Base-by-base conservation (phyloP, 2,329 filamentous ascomycete species). In the Fusarium guadeloupense region DNA sequence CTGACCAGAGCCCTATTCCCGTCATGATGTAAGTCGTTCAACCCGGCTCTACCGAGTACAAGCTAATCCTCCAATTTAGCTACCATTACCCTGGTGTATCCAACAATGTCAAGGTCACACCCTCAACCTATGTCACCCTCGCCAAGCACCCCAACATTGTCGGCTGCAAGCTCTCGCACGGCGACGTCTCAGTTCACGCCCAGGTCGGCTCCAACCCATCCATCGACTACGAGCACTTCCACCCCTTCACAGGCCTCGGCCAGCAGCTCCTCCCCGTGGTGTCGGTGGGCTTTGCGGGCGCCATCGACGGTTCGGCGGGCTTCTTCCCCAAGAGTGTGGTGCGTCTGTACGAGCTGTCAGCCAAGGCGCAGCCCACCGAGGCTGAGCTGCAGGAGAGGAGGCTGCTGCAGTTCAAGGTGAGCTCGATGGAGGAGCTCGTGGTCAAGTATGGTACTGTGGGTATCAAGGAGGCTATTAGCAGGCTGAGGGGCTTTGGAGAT, bases 111-210 rank as follows among this genome's bases (percentile, higher is more conserved):
- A 80, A 81, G 65, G 79, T 89, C 54, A 76, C 80, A 1, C 83
- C 86, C 2, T 78, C 82, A 9, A 86, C 85, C 0, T 87, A 85
- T 68, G 84, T 72, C 16, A 72, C 69, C 0, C 83, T 90, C 21
- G 80, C 87, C 7, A 76, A 80, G 49, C 87, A 89, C 70, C 80
- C 84, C 25, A 89, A 89, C 69, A 89, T 89, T 54, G 86, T 89
- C 5, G 87, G 87, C 44, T 88, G 85, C 75, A 90, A 90, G 75
- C 83, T 90, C 65, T 89, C 86, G 1, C 87, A 90, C 71, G 86
- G 85, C 44, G 85, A 89, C 69, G 80, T 89, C 40, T 87, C 85
- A n/a, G 80, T 83, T 65, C 86, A 88, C 70, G 79, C 83, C 5
- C 83, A 88, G 71, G 82, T 89, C 54, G 85, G 84, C 5, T 78